A percentile compares a stretch with the other conserved stretches of the same genome.
Conservation (phyloP, 805 yeast species). For the Torulaspora microellipsoides region DNA sequence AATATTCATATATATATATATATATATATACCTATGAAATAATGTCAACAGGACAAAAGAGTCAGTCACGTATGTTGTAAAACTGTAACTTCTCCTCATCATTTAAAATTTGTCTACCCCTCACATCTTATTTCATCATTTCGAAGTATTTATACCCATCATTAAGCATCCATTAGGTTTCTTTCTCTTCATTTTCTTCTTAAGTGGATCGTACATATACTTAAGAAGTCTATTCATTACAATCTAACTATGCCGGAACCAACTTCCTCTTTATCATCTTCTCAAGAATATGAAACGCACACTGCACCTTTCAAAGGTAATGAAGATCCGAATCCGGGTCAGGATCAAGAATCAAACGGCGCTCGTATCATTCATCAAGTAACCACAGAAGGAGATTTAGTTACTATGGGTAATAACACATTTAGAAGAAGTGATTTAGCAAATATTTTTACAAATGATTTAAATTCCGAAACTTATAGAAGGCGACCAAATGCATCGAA, state of each 20-base stretch:
- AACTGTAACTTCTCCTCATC: too few species aligned
- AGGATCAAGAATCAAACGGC: neutral
- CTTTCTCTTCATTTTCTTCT: too few species aligned
- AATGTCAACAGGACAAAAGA: too few species aligned
- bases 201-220: too few species aligned
- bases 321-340: slow-evolving; percentile 3
- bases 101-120: too few species aligned
- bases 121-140: too few species aligned
- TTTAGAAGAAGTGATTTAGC: slow-evolving; percentile 52
- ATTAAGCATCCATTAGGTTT: too few species aligned
- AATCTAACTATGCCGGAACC: slow-evolving; percentile 3
- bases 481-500: slow-evolving; percentile 23
- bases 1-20: too few species aligned
- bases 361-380: slow-evolving; percentile 19
- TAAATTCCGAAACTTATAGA: slow-evolving; percentile 42
- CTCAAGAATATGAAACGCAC: slow-evolving; percentile 15
- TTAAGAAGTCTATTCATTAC: too few species aligned
- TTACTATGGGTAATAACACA: slow-evolving; percentile 39
- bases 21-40: too few species aligned
- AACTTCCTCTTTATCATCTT: slow-evolving; percentile 11
- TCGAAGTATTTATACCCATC: too few species aligned
- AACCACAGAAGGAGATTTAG: slow-evolving; percentile 34
- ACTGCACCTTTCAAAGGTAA: slow-evolving; percentile 9
- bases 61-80: too few species aligned
- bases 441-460: slow-evolving; percentile 58